Percentiles rank a stretch among this genome's conserved stretches.
Conservation (phyloP, 2,329 filamentous ascomycete genomes). For the Venturia asperata region DNA sequence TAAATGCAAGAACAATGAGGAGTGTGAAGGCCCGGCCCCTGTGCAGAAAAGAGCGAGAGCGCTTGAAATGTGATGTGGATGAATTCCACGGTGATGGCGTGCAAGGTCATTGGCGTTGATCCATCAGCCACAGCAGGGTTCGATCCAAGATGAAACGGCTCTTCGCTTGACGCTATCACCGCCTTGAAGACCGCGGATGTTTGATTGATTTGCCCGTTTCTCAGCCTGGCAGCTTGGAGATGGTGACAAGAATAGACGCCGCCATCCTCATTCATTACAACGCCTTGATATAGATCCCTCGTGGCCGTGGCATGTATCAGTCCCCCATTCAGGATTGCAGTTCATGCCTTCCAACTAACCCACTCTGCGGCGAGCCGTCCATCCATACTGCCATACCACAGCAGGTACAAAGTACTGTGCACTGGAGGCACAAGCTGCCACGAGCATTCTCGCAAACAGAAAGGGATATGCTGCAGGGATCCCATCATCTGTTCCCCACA, state of each 20-base stretch:
- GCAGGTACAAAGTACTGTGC: too few relatives aligned
- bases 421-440: neutral
- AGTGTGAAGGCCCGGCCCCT: neutral
- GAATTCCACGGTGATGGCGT: neutral
- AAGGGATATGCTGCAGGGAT: constrained; percentile 6
- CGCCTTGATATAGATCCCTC: neutral
- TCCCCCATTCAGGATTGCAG: neutral
- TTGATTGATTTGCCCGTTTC: neutral
- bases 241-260: neutral
- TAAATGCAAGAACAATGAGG: neutral
- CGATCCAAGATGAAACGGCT: constrained; percentile 1
- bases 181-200: neutral
- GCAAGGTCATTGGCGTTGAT: constrained; percentile 1
- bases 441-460: neutral
- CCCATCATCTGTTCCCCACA: neutral
- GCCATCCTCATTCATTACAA: neutral
- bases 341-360: neutral
- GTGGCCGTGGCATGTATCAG: neutral
- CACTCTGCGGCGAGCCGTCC: too few relatives aligned
- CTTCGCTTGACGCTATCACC: neutral
- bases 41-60: neutral
- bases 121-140: constrained; percentile 5
- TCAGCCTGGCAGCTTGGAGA: neutral
- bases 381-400: too few relatives aligned
- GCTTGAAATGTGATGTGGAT: neutral